Conservation (phyloP, 345 rosid species). For the Heritiera fomes region DNA sequence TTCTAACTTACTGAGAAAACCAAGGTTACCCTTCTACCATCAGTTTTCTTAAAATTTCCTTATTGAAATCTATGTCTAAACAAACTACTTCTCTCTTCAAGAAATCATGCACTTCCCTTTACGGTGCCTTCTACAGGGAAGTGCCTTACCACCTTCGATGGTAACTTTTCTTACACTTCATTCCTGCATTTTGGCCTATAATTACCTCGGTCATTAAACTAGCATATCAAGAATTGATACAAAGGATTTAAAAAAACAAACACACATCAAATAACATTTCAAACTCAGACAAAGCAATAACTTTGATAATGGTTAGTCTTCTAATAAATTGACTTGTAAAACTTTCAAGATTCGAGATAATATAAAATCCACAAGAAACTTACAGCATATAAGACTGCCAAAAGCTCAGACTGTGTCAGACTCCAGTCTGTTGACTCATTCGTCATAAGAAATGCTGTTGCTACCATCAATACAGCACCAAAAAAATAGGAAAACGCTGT, state of each 20-base stretch:
- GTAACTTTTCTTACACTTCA: not conserved
- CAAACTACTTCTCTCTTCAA: not conserved
- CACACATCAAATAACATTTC: slow-evolving; percentile 14
- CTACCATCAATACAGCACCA: slow-evolving; percentile 74
- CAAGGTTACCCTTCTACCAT: not conserved
- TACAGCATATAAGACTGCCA: slow-evolving; percentile 89
- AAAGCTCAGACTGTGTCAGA: slow-evolving; percentile 73
- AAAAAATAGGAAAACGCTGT: slow-evolving; percentile 79
- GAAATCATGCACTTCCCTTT: not conserved
- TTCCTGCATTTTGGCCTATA: not conserved
- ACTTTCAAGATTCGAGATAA: not conserved
- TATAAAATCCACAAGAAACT: slow-evolving; percentile 38
- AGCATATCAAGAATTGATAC: not conserved
- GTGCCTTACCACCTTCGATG: not conserved
- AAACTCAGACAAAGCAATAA: not conserved
- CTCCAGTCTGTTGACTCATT: slow-evolving; percentile 79
- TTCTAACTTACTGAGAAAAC: not conserved
- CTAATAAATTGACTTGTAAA: not conserved
- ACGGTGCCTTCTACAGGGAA: not conserved
- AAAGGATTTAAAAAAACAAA: slow-evolving; percentile 9
- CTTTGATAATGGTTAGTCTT: not conserved
- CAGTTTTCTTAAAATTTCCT: not conserved
- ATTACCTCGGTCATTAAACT: not conserved
- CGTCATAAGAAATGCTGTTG: slow-evolving; percentile 59
- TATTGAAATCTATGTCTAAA: not conserved